A percentile compares a stretch with the other conserved stretches of the same genome.
These are phyloP conservation scores for Athelia sp. DNA, from an alignment of 1,284 basidiomycete species.

Conservation along the genomic window DNA sequence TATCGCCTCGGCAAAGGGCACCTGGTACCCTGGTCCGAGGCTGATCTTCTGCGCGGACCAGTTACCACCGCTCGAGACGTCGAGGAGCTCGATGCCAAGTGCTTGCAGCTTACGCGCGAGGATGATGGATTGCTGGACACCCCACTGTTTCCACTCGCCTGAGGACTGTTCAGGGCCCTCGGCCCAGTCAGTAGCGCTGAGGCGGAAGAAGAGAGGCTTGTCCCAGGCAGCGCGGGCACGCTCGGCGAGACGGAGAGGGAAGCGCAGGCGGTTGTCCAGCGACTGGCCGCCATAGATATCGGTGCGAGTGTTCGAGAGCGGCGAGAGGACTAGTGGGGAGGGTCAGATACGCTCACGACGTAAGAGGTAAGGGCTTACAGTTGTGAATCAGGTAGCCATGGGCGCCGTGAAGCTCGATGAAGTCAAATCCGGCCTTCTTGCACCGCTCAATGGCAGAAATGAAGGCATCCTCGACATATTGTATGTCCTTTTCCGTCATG, in stretches of 20 bases:
- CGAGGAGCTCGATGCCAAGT: slow-evolving; percentile 68
- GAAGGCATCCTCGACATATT: slow-evolving; percentile 62
- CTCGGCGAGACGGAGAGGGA: slow-evolving; percentile 54
- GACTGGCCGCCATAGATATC: slow-evolving; percentile 73
- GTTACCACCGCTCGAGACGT: slow-evolving; percentile 69
- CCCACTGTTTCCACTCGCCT: slow-evolving; percentile 64
- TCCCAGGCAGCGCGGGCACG: slow-evolving; percentile 55
- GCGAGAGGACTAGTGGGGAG: no score
- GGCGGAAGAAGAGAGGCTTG: slow-evolving; percentile 70
- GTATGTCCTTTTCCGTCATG: slow-evolving; percentile 51
- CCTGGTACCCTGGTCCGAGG: slow-evolving; percentile 60
- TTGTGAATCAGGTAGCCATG: slow-evolving; percentile 18
- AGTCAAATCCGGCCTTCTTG: slow-evolving; percentile 69
- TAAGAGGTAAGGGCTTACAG: no score
- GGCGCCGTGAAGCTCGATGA: slow-evolving; percentile 71
- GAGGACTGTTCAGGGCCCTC: slow-evolving; percentile 55
- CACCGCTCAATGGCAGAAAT: slow-evolving; percentile 56
- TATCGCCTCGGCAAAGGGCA: slow-evolving; percentile 61
- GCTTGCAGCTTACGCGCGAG: slow-evolving; percentile 53
- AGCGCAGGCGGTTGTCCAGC: slow-evolving; percentile 70
- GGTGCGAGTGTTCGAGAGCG: slow-evolving; percentile 64
- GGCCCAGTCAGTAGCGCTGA: slow-evolving; percentile 79
- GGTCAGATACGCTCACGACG: no score
- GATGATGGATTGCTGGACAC: slow-evolving; percentile 69
- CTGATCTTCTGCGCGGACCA: slow-evolving; percentile 57